Evolutionary conservation across 176 grass and related monocot genomes (phyloP), one percentile per base, ranked within the genome.

Genomic region (Pontederia crassipes): DNA sequence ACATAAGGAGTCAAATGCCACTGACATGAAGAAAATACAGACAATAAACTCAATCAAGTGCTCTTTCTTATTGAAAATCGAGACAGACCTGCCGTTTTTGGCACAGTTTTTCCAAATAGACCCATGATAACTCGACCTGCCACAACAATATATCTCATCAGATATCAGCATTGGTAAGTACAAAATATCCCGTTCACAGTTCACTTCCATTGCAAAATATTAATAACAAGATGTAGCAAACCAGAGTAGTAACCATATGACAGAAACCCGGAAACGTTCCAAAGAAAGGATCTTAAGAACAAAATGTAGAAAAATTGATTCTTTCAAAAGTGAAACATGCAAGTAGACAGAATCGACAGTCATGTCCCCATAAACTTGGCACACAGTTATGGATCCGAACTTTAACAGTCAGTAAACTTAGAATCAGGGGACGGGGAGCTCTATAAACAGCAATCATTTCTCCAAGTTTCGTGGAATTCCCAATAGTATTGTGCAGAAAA

Each of bases 71-170:
- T 4, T 40, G 32, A 40, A 50, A 16, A 52, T 48, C 14, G 45
- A 51, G 2, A 27, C 11, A 28, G 88, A 98, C 93, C 93, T 71
- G 87, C 93, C 48, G 93, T 98, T 74, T 92, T 98, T 55, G 93
- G 93, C 56, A 98, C 93, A 53, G 93, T 75, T 0, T 98, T 98
- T 14, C 93, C 93, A 3, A 92, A 98, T 75, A 98, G 81, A 48
- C 93, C 93, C 64, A 98, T 98, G 59, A 92, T 87, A 86, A 98
- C 28, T 57, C 93, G 93, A 81, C 93, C 93, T 95, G 71, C 49
- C 62, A 45, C 55, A 0, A 81, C 32, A 40, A 66, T 45, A 85
- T n/a, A 72, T 59, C 32, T 11, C 10, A 49, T 58, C 62, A 65
- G 72, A 75, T 69, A 48, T 54, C 46, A 40, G 49, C 27, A 57